These are phyloP conservation scores for Letharia lupina DNA, from an alignment of 495 filamentous ascomycete genomes.

Conservation along the genomic window DNA sequence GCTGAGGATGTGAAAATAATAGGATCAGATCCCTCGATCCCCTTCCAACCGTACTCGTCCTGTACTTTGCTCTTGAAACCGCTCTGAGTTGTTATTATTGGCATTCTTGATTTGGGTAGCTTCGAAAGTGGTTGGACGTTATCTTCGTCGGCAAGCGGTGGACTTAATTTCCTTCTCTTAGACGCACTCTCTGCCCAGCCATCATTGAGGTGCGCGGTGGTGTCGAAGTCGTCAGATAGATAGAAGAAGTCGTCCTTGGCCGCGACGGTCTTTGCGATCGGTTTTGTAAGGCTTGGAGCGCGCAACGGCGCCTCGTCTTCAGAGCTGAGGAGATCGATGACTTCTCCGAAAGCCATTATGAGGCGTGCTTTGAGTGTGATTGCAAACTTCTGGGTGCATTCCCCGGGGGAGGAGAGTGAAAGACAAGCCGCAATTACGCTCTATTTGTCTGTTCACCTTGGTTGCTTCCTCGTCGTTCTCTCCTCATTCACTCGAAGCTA, in stretches of 20 bases:
- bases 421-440: neutral
- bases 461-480: neutral
- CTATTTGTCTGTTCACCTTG: neutral
- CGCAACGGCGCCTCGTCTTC: slow-evolving; percentile 20
- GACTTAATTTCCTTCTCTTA: slow-evolving; percentile 39
- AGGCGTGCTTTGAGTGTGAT: neutral
- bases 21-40: slow-evolving; percentile 40
- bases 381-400: neutral
- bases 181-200: slow-evolving; percentile 30
- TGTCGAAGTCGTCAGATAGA: slow-evolving; percentile 47
- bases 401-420: neutral
- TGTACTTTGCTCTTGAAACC: neutral
- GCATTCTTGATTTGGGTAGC: neutral
- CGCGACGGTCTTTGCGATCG: neutral
- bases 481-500: neutral
- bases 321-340: slow-evolving; percentile 26
- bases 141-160: slow-evolving; percentile 22
- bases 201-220: slow-evolving; percentile 28
- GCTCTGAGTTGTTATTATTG: neutral
- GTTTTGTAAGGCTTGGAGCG: slow-evolving; percentile 6
- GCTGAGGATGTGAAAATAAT: slow-evolving; percentile 48
- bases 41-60: neutral
- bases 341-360: slow-evolving; percentile 17
- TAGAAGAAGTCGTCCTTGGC: slow-evolving; percentile 23
- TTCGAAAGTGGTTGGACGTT: neutral